Evolutionary conservation across 768 basidiomycete genomes (phyloP).

Genomic region (Tricholoma furcatifolium): DNA sequence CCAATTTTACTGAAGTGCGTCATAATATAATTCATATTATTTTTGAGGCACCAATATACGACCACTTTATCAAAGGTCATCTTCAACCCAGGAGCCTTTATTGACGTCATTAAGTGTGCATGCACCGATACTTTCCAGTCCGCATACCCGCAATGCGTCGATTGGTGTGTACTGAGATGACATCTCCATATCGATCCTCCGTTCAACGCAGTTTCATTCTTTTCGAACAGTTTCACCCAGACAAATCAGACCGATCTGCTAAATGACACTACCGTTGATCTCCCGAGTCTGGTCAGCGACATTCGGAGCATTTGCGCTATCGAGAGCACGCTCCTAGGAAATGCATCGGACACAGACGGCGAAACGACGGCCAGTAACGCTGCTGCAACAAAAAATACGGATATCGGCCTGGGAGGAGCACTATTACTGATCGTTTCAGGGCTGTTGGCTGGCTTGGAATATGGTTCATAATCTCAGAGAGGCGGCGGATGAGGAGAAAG

Average conservation of each 20-base stretch:
- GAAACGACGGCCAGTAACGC: constrained; percentile 34
- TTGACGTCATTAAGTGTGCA: constrained; percentile 61
- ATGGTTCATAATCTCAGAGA: not conserved
- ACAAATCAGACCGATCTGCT: constrained; percentile 58
- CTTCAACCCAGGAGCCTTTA: constrained; percentile 62
- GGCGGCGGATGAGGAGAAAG: not conserved
- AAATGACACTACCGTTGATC: constrained; percentile 34
- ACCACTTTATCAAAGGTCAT: constrained; percentile 43
- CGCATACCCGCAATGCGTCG: constrained; percentile 62
- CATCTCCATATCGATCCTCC: not conserved
- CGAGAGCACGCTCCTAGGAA: constrained; percentile 50
- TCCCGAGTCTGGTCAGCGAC: constrained; percentile 47
- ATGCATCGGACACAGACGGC: constrained; percentile 43
- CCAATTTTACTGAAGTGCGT: constrained; percentile 54
- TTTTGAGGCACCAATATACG: not conserved
- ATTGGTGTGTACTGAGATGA: constrained; percentile 45
- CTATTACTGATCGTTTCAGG: not conserved
- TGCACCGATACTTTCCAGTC: constrained; percentile 49
- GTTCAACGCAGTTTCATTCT: not conserved
- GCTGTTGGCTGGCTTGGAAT: constrained; percentile 2
- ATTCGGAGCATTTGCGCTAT: constrained; percentile 53
- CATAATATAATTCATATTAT: not conserved
- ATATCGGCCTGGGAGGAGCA: constrained; percentile 1
- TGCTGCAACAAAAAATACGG: constrained; percentile 11
- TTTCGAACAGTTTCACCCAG: constrained; percentile 43